Base-by-base conservation (phyloP, 1,284 basidiomycete species). In the Ceratobasidium sp. region DNA sequence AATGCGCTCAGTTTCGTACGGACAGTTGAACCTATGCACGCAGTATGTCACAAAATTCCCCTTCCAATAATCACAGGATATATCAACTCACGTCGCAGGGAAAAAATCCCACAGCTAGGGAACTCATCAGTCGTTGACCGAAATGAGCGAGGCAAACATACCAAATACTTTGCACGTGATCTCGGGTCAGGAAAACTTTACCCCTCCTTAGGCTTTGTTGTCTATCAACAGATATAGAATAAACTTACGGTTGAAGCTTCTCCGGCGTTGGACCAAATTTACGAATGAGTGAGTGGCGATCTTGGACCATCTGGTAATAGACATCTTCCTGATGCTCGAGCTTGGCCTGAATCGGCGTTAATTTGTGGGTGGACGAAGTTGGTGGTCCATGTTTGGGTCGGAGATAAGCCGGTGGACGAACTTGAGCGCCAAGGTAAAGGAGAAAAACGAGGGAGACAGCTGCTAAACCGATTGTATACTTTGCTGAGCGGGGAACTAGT, bases 81-180 rank as follows among this genome's bases (percentile, higher is more conserved):
- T 1, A 10, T 37, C 13, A 13, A 63, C 69, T 63, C 33, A 74
- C 69, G 79, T 45, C 7, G 80, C 79, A 33, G 76, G 79, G 65
- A 78, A 78, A 68, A 80, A 81, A 54, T 81, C 80, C 79, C 79
- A 80, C 23, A 79, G 78, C 56, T 74, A 60, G 45, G 60, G 45
- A 35, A 28, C 23, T n/a, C 26, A 20, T 28, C 20, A 5, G 1
- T 5, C 8, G 13, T 23, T 7, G 13, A 20, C 5, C 39, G 37
- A 13, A n/a, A 37, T 39, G n/a, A 49, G 31, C n/a, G 45, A 23
- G 33, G 4, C 31, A n/a, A n/a, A 37, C 33, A 71, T 49, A 71
- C 68, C 37, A 71, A 5, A 20, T 60, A 71, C n/a, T 31, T 45
- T 26, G 68, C 68, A n/a, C 54, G 37, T 23, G n/a, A 45, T 15